These are phyloP conservation scores for Suillus subluteus DNA, from an alignment of 768 basidiomycete species.

Conservation along the genomic window DNA sequence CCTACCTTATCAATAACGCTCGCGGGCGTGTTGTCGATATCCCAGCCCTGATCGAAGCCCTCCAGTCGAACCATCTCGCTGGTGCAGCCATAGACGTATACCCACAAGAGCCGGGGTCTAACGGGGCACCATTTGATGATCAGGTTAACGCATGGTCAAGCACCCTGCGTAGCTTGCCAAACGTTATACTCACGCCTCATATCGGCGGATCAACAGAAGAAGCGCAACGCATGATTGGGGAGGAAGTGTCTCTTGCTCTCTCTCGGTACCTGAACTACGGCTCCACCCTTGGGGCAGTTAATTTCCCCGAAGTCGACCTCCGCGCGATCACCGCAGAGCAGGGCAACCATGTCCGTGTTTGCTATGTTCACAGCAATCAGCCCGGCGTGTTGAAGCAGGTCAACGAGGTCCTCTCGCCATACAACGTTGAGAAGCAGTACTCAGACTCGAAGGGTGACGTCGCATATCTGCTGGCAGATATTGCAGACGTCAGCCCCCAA, in stretches of 20 bases:
- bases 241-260: slow-evolving; percentile 87
- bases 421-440: slow-evolving; percentile 99
- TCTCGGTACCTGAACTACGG: slow-evolving; percentile 92
- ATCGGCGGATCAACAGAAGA: slow-evolving; percentile 99
- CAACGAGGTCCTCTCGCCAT: slow-evolving; percentile 91
- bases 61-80: slow-evolving; percentile 86
- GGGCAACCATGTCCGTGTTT: slow-evolving; percentile 81
- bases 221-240: slow-evolving; percentile 96
- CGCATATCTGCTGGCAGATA: slow-evolving; percentile 97
- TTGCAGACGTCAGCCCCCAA: slow-evolving; percentile 81
- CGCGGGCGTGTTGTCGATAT: slow-evolving; percentile 96
- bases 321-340: slow-evolving; percentile 89
- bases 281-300: slow-evolving; percentile 89
- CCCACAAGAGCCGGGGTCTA: slow-evolving; percentile 90
- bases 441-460: slow-evolving; percentile 95
- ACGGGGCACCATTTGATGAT: slow-evolving; percentile 90
- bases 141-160: slow-evolving; percentile 85
- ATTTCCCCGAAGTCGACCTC: slow-evolving; percentile 98
- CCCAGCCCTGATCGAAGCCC: slow-evolving; percentile 79
- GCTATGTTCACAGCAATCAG: slow-evolving; percentile 94
- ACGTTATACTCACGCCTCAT: slow-evolving; percentile 97
- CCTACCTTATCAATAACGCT: slow-evolving; percentile 98
- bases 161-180: slow-evolving; percentile 73
- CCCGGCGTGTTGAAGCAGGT: slow-evolving; percentile 94
- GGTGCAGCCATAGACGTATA: slow-evolving; percentile 93